These are phyloP conservation scores for Discostella stelligera DNA, from an alignment of 352 stramenopile genomes.

Conservation along the genomic window DNA sequence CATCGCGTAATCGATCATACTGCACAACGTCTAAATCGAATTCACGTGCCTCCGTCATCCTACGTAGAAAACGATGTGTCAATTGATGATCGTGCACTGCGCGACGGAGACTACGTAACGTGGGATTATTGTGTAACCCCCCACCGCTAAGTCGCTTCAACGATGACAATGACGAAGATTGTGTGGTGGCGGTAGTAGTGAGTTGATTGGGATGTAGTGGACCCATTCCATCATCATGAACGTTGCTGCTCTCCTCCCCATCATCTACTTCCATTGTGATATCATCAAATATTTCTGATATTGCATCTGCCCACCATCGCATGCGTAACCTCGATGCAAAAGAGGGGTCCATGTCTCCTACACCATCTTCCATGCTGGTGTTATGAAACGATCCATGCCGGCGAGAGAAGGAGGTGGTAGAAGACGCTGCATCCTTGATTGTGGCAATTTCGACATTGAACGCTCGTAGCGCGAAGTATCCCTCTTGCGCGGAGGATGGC, in stretches of 20 bases:
- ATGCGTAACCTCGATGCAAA: slow-evolving; percentile 62
- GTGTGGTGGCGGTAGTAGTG: neutral
- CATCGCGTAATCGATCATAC: slow-evolving; percentile 44
- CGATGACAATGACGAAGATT: slow-evolving; percentile 9
- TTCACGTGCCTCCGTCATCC: slow-evolving; percentile 65
- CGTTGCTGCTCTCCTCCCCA: neutral
- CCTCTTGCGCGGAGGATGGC: slow-evolving; percentile 43
- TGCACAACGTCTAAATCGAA: slow-evolving; percentile 62
- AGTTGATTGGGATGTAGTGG: too few relatives aligned
- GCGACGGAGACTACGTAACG: slow-evolving; percentile 51
- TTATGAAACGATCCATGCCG: neutral
- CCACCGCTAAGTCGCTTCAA: slow-evolving; percentile 17
- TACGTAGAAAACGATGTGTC: slow-evolving; percentile 67
- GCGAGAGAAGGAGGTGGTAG: neutral
- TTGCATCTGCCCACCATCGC: slow-evolving; percentile 73
- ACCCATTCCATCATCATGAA: too few relatives aligned
- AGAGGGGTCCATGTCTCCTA: slow-evolving; percentile 13
- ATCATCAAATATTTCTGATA: slow-evolving; percentile 58
- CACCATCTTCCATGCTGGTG: slow-evolving; percentile 19
- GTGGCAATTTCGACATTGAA: slow-evolving; percentile 77
- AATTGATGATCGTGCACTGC: slow-evolving; percentile 55
- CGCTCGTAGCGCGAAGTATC: slow-evolving; percentile 70
- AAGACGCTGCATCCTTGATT: slow-evolving; percentile 57
- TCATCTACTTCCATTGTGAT: neutral
- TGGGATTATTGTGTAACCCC: slow-evolving; percentile 47